Evolutionary conservation across 768 basidiomycete species (phyloP).

Genomic region (Stropharia rugosoannulata): DNA sequence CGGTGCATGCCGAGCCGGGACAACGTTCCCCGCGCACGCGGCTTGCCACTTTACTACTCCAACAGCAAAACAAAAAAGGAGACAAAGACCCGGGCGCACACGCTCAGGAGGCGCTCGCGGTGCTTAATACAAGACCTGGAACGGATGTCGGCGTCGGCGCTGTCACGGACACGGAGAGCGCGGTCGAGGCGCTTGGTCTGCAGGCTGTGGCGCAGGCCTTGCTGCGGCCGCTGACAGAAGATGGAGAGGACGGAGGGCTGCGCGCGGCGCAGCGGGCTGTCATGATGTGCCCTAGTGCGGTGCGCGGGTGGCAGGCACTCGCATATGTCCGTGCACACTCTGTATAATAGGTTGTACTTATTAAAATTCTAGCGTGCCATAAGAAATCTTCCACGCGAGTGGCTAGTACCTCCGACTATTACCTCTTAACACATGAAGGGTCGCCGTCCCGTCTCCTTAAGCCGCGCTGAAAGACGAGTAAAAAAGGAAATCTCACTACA

Average conservation of each 20-base stretch:
- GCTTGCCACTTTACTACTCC: constrained; percentile 56
- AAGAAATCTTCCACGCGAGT: no score
- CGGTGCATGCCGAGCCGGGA: constrained; percentile 55
- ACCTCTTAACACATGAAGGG: no score
- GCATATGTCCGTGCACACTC: constrained; percentile 46
- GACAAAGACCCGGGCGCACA: neutral
- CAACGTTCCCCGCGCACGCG: constrained; percentile 42
- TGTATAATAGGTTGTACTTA: neutral
- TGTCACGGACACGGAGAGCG: constrained; percentile 1
- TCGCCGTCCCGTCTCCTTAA: no score
- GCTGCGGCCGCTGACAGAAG: constrained; percentile 10
- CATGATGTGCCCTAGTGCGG: constrained; percentile 56
- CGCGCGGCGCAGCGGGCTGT: constrained; percentile 61
- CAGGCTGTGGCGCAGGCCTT: constrained; percentile 42
- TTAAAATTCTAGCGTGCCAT: no score
- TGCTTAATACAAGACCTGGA: neutral
- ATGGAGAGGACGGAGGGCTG: constrained; percentile 14
- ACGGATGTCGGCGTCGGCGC: constrained; percentile 43
- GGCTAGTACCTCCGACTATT: no score
- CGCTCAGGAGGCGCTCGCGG: constrained; percentile 23
- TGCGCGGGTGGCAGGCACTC: constrained; percentile 56
- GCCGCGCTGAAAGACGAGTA: no score
- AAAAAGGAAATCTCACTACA: no score
- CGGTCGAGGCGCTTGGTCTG: constrained; percentile 32
- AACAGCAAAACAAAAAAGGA: constrained; percentile 37